phyloP scores from a whole-genome alignment of 1,284 basidiomycete genomes.

The Sanghuangporus baumii region DNA sequence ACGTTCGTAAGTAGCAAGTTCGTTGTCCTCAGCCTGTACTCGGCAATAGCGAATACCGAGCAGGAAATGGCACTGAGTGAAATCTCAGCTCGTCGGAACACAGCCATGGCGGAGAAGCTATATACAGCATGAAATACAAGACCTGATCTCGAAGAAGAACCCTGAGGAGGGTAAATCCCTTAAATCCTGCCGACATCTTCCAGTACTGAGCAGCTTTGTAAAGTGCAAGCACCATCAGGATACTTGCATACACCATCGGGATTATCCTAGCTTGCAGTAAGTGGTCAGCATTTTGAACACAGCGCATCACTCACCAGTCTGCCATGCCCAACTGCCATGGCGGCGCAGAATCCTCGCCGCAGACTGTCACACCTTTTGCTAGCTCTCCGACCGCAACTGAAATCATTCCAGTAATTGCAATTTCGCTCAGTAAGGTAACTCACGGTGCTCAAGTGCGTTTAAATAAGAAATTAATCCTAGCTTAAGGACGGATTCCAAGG shows the following conservation, averaged over 20 bases:
- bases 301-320: background rate
- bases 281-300: background rate
- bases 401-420: background rate
- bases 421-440: background rate
- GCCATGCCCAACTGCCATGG: background rate
- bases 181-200: background rate
- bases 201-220: slow-evolving; percentile 6
- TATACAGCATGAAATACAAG: slow-evolving; percentile 3
- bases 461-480: too few species aligned
- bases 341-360: background rate
- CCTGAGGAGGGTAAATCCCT: background rate
- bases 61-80: background rate
- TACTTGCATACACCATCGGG: background rate
- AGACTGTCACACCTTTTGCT: background rate
- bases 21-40: background rate
- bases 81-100: background rate
- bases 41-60: background rate
- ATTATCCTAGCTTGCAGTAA: background rate
- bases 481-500: background rate
- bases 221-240: background rate
- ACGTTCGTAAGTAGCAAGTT: background rate
- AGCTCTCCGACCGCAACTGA: background rate
- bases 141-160: slow-evolving; percentile 5
- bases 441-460: too few species aligned
- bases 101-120: background rate